A percentile compares a stretch with the other conserved stretches of the same genome.
Evolutionary conservation across 202 grass and related monocot species (phyloP).

Genomic region (Panicum hallii): DNA sequence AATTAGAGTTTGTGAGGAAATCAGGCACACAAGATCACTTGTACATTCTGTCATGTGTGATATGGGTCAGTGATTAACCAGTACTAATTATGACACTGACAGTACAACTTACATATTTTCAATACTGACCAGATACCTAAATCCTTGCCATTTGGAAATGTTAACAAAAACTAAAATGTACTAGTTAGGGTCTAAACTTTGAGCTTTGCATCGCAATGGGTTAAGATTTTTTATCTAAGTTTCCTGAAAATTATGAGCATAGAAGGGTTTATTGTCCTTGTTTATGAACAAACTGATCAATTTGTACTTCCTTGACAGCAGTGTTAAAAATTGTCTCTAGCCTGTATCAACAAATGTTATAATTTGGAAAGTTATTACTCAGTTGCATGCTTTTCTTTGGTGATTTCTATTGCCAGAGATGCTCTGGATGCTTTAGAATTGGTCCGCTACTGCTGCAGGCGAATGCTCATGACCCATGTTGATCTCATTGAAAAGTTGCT

Average conservation of each 20-base stretch:
- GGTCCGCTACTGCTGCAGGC: slow-evolving; percentile 91
- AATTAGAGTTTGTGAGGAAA: neutral
- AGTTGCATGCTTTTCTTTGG: slow-evolving; percentile 8
- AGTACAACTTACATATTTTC: neutral
- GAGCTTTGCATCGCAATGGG: neutral
- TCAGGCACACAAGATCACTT: neutral
- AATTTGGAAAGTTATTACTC: neutral
- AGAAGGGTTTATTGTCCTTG: neutral
- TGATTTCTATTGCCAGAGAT: slow-evolving; percentile 65
- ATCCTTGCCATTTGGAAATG: neutral
- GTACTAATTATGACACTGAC: neutral
- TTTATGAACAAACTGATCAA: neutral
- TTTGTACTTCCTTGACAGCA: neutral
- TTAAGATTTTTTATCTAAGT: neutral
- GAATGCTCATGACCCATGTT: slow-evolving; percentile 99
- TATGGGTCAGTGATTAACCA: too few species aligned
- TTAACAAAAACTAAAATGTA: neutral
- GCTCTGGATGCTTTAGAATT: slow-evolving; percentile 91
- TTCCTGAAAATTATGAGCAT: neutral
- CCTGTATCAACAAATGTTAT: neutral
- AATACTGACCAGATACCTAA: neutral
- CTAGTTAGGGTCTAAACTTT: neutral
- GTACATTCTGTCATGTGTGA: neutral
- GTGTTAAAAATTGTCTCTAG: neutral
- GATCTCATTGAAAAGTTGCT: slow-evolving; percentile 98